Evolutionary conservation across 2,329 filamentous ascomycete genomes (phyloP).

Genomic region (Aphanocladium album): DNA sequence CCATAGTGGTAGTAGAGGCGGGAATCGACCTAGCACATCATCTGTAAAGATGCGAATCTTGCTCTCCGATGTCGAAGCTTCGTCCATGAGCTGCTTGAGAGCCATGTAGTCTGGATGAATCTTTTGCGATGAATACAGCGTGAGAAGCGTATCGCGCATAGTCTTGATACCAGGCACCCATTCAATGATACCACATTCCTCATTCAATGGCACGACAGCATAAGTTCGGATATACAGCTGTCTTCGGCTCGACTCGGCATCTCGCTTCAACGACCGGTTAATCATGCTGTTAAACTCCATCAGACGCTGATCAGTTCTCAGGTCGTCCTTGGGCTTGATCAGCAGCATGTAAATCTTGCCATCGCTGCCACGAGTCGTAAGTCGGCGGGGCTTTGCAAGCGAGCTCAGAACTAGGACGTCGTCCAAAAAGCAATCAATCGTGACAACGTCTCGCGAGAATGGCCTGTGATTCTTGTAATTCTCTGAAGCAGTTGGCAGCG

Average conservation of each 20-base stretch:
- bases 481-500: conserved; percentile 69
- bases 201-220: conserved; percentile 91
- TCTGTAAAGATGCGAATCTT: conserved; percentile 70
- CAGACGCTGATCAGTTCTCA: conserved; percentile 92
- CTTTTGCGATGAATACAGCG: conserved; percentile 69
- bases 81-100: conserved; percentile 61
- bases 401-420: conserved; percentile 88
- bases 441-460: conserved; percentile 81
- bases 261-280: conserved; percentile 86
- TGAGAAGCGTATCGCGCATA: conserved; percentile 82
- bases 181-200: conserved; percentile 96
- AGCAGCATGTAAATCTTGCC: conserved; percentile 84
- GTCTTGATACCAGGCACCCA: conserved; percentile 97
- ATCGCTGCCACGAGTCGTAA: conserved; percentile 84
- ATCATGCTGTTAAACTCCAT: conserved; percentile 99
- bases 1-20: conserved; percentile 84
- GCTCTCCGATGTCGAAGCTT: conserved; percentile 48
- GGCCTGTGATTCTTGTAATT: conserved; percentile 73
- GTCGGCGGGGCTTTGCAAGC: conserved; percentile 83
- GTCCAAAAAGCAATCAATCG: conserved; percentile 74
- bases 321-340: conserved; percentile 96
- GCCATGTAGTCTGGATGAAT: conserved; percentile 65
- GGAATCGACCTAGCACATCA: conserved; percentile 60
- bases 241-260: conserved; percentile 83
- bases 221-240: conserved; percentile 96